Evolutionary conservation across 257 asterid species (phyloP), one percentile per base, ranked within the genome.

Genomic region (Handroanthus guayacan): DNA sequence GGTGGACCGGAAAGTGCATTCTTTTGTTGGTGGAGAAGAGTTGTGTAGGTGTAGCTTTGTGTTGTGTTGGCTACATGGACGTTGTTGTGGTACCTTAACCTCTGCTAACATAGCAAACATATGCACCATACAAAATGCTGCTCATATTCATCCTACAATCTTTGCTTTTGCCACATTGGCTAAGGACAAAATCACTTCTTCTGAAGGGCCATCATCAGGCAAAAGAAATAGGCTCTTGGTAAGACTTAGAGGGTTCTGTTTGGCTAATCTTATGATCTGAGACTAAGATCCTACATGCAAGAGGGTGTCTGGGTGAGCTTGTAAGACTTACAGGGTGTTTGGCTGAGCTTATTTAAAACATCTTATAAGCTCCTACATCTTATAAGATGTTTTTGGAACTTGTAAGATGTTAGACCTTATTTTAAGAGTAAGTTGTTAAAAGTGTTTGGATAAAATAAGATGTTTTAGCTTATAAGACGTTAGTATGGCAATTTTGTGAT

Each of bases 1-100:
- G 96, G 91, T 88, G 75, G 58, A 84, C 72, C 84, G 4, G 44
- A 63, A 60, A 80, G 5, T 18, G 12, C 96, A 90, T 80, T 62
- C 79, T 25, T 63, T 82, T 63, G 18, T 9, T 52, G 79, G 66
- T 75, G 87, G 82, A 62, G 90, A 85, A 71, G 93, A 90, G 77
- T 85, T 82, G 79, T 88, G 96, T 67, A 52, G 20, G 64, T 90
- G 92, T 87, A 73, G 78, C n/a, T 90, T 90, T 77, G 66, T 86
- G 36, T 54, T 90, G 20, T 65, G 17, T 34, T 86, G 93, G 96
- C 41, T 72, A 69, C 91, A 90, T 37, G 93, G 93, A 38, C 90
- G 87, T 58, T 85, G 75, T 43, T 44, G 44, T 52, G 96, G 82
- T 60, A 72, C 75, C 34, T 71, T 86, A 39, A 82, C 86, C 36